Conservation (phyloP, 2,329 filamentous ascomycete species). For the Fusarium siculi region DNA sequence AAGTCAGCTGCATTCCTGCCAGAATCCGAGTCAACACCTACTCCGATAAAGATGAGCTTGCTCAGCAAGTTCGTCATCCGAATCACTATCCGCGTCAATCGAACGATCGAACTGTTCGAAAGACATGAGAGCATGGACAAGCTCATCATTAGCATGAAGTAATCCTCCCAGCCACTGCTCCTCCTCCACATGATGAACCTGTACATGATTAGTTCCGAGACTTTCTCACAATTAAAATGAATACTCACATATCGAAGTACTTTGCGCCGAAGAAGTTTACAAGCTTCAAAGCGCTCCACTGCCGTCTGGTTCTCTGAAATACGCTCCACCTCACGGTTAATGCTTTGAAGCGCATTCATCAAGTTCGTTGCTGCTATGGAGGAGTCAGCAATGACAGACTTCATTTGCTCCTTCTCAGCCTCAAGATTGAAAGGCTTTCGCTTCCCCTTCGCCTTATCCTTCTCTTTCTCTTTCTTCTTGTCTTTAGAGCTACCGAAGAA, state of each 20-base stretch:
- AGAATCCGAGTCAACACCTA: slow-evolving; percentile 48
- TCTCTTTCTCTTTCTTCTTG: slow-evolving; percentile 65
- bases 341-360: slow-evolving; percentile 84
- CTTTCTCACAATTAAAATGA: background rate
- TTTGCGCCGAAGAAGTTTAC: slow-evolving; percentile 85
- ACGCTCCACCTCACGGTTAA: slow-evolving; percentile 88
- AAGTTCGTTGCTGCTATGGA: slow-evolving; percentile 93
- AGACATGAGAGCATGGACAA: slow-evolving; percentile 92
- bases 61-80: slow-evolving; percentile 74
- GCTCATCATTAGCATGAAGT: slow-evolving; percentile 93
- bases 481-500: slow-evolving; percentile 58
- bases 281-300: slow-evolving; percentile 81
- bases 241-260: slow-evolving; percentile 80
- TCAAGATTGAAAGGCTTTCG: slow-evolving; percentile 81
- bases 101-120: slow-evolving; percentile 94
- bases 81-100: slow-evolving; percentile 79
- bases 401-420: slow-evolving; percentile 86
- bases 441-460: slow-evolving; percentile 67
- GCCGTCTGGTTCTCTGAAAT: slow-evolving; percentile 86
- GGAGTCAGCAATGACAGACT: slow-evolving; percentile 87
- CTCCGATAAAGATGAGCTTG: slow-evolving; percentile 73
- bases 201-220: slow-evolving; percentile 2
- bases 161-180: slow-evolving; percentile 93
- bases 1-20: slow-evolving; percentile 17
- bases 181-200: slow-evolving; percentile 89